These are phyloP conservation scores for Laetiporus sulphureus DNA, from an alignment of 1,284 basidiomycete genomes.

Conservation along the genomic window DNA sequence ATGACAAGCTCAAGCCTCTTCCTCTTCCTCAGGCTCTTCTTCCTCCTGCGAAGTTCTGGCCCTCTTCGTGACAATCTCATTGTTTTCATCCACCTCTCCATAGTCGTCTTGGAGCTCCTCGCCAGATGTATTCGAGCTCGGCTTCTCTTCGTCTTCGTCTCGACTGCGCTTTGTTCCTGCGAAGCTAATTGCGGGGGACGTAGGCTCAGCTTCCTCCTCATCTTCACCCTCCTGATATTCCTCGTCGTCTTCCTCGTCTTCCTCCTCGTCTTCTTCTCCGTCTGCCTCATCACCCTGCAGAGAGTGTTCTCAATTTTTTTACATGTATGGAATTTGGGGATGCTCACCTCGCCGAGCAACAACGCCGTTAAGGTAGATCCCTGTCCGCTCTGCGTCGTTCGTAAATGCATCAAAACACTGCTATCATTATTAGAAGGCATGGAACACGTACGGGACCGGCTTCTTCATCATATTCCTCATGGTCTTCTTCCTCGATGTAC, in stretches of 20 bases:
- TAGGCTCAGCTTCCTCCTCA: constrained; percentile 17
- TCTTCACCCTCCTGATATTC: constrained; percentile 28
- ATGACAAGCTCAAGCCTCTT: no score
- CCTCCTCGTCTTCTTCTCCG: constrained; percentile 21
- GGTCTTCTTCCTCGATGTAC: constrained; percentile 18
- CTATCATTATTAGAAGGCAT: not conserved
- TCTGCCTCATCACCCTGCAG: constrained; percentile 5
- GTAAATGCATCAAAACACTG: not conserved
- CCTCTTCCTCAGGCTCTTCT: no score
- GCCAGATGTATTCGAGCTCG: not conserved
- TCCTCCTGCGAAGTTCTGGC: constrained; percentile 15
- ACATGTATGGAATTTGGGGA: not conserved
- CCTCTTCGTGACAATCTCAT: constrained; percentile 35
- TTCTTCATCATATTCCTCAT: constrained; percentile 16
- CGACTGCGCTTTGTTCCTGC: constrained; percentile 31
- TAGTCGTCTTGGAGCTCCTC: constrained; percentile 18
- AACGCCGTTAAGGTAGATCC: constrained; percentile 20
- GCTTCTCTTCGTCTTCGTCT: constrained; percentile 31
- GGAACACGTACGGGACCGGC: constrained; percentile 9
- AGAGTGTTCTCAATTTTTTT: not conserved
- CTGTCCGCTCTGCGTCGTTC: constrained; percentile 9
- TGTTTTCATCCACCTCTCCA: constrained; percentile 27
- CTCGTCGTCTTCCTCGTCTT: constrained; percentile 28
- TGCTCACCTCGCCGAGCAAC: constrained; percentile 17
- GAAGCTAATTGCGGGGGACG: constrained; percentile 16